These are phyloP conservation scores for Pisolithus sp. DNA, from an alignment of 768 basidiomycete genomes.

Conservation along the genomic window DNA sequence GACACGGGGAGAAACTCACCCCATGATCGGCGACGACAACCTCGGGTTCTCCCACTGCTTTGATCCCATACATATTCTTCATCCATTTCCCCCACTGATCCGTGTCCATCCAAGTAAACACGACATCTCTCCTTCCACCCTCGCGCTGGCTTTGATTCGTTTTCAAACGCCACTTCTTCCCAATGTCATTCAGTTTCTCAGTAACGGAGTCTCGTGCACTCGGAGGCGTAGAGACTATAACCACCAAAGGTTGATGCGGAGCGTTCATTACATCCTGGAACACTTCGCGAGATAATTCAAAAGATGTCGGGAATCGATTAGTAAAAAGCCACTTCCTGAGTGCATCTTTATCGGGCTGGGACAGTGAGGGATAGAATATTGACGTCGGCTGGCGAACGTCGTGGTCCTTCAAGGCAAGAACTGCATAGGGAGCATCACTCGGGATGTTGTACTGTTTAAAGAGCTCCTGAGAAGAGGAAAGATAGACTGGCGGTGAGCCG, in stretches of 20 bases:
- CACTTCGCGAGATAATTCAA: constrained; percentile 71
- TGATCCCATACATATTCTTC: constrained; percentile 84
- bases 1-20: constrained; percentile 35
- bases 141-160: constrained; percentile 4
- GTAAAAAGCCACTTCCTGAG: constrained; percentile 53
- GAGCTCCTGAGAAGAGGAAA: constrained; percentile 30
- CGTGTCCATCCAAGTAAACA: constrained; percentile 88
- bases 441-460: constrained; percentile 32
- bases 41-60: constrained; percentile 19
- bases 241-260: constrained; percentile 66
- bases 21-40: constrained; percentile 80
- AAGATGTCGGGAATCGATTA: constrained; percentile 65
- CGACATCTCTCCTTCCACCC: constrained; percentile 44
- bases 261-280: constrained; percentile 87
- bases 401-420: constrained; percentile 64
- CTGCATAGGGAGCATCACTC: constrained; percentile 42
- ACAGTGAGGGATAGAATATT: constrained; percentile 25
- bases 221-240: constrained; percentile 53
- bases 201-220: constrained; percentile 36
- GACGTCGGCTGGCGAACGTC: constrained; percentile 42
- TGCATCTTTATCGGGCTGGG: neutral
- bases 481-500: constrained; percentile 44
- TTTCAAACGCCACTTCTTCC: constrained; percentile 49
- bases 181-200: constrained; percentile 45
- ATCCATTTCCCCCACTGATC: constrained; percentile 84